phyloP scores from a whole-genome alignment of 108 stramenopile genomes.

The Skeletonema tropicum region DNA sequence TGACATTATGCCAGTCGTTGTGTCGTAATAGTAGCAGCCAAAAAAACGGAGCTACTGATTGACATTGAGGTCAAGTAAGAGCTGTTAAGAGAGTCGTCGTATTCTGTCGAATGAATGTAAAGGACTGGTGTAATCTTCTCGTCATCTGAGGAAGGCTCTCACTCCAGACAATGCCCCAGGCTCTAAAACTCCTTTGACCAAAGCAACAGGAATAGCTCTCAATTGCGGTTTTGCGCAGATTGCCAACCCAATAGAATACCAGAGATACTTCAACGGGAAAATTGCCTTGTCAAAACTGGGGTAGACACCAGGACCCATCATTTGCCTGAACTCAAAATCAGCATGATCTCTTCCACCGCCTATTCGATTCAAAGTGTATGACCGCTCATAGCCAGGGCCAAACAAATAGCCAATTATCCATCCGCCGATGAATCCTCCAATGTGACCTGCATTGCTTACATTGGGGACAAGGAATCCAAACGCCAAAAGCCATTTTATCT shows the following conservation, averaged over 20 bases:
- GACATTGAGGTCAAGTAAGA: too few relatives aligned
- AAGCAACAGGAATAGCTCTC: constrained; percentile 42
- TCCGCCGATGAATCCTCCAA: constrained; percentile 82
- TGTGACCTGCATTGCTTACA: constrained; percentile 70
- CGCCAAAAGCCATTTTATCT: constrained; percentile 59
- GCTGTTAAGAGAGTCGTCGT: too few relatives aligned
- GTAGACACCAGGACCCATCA: constrained; percentile 70
- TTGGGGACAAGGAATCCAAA: constrained; percentile 57
- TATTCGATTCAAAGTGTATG: constrained; percentile 48
- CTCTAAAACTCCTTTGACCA: constrained; percentile 38
- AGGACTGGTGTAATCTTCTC: not conserved
- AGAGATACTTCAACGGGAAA: constrained; percentile 61
- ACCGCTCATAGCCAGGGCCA: constrained; percentile 67
- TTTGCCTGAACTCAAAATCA: constrained; percentile 61
- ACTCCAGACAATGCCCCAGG: constrained; percentile 42
- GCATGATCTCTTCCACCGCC: constrained; percentile 54
- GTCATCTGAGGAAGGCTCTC: constrained; percentile 21
- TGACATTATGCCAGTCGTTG: too few relatives aligned
- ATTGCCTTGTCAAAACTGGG: constrained; percentile 40
- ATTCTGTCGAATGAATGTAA: not conserved
- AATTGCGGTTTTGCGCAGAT: constrained; percentile 33
- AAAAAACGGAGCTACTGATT: too few relatives aligned
- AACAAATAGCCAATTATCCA: constrained; percentile 58
- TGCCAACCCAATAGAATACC: constrained; percentile 30
- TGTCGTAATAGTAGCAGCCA: too few relatives aligned